Evolutionary conservation across 306 rosid species (phyloP).

Genomic region (Vigna nakashimae): DNA sequence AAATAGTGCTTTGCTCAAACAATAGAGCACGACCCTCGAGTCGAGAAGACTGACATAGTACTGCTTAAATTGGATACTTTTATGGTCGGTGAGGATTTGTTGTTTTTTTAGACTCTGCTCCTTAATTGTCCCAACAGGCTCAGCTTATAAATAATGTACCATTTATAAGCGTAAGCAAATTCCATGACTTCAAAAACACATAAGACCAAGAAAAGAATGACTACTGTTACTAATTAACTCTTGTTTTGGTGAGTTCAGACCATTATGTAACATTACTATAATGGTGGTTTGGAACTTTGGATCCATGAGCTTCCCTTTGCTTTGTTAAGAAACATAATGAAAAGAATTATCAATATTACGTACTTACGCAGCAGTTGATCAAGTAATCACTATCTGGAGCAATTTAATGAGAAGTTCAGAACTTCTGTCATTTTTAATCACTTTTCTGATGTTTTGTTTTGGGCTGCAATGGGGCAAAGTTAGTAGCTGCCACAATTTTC

Average conservation of each 20-base stretch:
- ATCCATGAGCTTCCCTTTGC: background rate
- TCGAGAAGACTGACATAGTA: background rate
- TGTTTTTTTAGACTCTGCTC: background rate
- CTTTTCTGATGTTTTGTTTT: background rate
- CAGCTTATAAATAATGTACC: too few relatives aligned
- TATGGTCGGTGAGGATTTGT: background rate
- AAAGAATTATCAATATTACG: background rate
- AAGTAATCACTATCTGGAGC: background rate
- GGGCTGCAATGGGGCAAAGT: background rate
- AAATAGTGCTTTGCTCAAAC: background rate
- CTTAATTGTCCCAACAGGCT: background rate
- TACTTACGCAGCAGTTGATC: background rate
- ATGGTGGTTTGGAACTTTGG: background rate
- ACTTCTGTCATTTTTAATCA: background rate
- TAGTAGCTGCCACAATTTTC: background rate
- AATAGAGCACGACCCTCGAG: background rate
- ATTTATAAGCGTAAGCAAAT: background rate
- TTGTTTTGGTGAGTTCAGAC: background rate
- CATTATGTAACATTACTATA: background rate
- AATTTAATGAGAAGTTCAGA: background rate
- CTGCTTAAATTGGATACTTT: background rate
- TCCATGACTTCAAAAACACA: background rate
- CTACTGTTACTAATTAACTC: background rate
- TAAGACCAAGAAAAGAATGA: background rate
- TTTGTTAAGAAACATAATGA: background rate